Evolutionary conservation across 2,329 filamentous ascomycete species (phyloP).

Genomic region (Trichoderma koningiopsis): DNA sequence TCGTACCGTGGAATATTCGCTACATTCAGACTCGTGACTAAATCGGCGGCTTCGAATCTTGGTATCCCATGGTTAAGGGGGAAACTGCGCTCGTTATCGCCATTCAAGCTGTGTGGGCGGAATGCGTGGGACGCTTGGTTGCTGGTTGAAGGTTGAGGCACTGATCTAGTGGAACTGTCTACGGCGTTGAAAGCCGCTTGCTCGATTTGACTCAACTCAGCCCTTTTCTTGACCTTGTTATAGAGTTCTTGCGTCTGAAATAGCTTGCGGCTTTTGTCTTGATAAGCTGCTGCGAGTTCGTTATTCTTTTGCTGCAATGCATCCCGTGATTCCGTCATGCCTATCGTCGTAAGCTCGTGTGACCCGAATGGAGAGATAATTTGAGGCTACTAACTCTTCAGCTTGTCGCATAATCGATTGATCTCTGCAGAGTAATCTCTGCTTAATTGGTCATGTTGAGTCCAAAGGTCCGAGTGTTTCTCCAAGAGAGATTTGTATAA

Average conservation of each 20-base stretch:
- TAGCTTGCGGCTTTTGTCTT: constrained; percentile 71
- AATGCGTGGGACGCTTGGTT: constrained; percentile 20
- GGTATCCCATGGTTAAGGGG: constrained; percentile 26
- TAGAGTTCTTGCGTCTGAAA: constrained; percentile 68
- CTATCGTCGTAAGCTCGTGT: constrained; percentile 35
- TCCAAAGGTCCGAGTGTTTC: constrained; percentile 66
- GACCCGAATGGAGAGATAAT: not conserved
- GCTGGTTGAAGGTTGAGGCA: constrained; percentile 21
- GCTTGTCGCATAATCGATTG: constrained; percentile 62
- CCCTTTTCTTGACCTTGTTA: constrained; percentile 60
- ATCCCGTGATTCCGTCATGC: constrained; percentile 64
- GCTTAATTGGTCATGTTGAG: constrained; percentile 71
- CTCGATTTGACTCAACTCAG: constrained; percentile 57
- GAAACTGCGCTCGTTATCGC: constrained; percentile 12
- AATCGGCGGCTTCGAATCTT: constrained; percentile 29
- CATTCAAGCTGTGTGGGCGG: not conserved
- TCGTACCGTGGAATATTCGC: constrained; percentile 23
- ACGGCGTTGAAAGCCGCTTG: constrained; percentile 53
- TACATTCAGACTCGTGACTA: constrained; percentile 28
- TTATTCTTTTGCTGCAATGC: constrained; percentile 69
- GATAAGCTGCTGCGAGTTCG: constrained; percentile 66
- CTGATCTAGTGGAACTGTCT: constrained; percentile 34
- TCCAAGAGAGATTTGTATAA: constrained; percentile 71
- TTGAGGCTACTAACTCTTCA: constrained; percentile 55
- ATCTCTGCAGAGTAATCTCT: constrained; percentile 77